Conservation (phyloP, 345 rosid genomes). For the Trapa incisa region DNA sequence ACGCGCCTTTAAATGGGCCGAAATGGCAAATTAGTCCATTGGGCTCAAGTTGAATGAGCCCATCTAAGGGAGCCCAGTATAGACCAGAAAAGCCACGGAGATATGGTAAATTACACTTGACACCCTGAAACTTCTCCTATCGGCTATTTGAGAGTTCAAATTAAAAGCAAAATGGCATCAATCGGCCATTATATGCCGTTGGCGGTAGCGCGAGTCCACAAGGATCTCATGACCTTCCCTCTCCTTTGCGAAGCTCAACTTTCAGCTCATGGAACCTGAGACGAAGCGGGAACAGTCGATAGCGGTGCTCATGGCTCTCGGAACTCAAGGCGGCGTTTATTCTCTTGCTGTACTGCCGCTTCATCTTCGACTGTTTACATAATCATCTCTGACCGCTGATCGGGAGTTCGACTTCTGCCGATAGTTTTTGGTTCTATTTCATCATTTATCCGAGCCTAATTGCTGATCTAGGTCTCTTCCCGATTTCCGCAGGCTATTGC, state of each 20-base stretch:
- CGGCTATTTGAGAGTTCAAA: too few relatives aligned
- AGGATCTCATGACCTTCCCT: too few relatives aligned
- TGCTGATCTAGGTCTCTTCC: conserved; percentile 3
- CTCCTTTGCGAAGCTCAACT: neutral
- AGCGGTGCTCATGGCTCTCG: conserved; percentile 76
- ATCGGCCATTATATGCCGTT: too few relatives aligned
- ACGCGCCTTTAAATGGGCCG: too few relatives aligned
- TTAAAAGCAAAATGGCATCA: too few relatives aligned
- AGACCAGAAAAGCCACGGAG: neutral
- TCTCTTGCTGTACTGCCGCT: conserved; percentile 47
- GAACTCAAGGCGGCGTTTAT: conserved; percentile 73
- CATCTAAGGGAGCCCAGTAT: too few relatives aligned
- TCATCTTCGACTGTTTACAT: neutral
- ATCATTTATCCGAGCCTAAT: neutral
- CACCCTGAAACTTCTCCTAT: neutral
- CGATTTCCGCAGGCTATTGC: conserved; percentile 51
- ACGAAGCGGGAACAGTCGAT: conserved; percentile 27
- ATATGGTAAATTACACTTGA: neutral
- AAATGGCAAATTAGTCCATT: neutral
- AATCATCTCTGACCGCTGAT: too few relatives aligned
- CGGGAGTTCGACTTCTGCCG: neutral
- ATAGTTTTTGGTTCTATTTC: conserved; percentile 1
- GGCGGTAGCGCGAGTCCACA: neutral
- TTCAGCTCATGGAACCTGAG: conserved; percentile 4
- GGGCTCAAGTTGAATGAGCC: too few relatives aligned